These are phyloP conservation scores for Closterium sp. DNA, from an alignment of 139 green algal species.

Conservation along the genomic window DNA sequence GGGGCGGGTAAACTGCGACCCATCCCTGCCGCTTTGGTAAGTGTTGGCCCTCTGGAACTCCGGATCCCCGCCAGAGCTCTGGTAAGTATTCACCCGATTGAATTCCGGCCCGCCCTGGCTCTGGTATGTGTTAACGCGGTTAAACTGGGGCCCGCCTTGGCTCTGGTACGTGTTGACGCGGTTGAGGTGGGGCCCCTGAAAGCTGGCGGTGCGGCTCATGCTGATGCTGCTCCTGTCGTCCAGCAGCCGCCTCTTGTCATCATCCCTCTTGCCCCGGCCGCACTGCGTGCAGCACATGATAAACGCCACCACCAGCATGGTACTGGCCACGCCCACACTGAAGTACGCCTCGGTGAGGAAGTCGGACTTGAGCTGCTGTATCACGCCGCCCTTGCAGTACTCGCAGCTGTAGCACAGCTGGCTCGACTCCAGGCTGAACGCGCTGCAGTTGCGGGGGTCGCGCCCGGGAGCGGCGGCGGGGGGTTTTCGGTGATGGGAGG, in stretches of 20 bases:
- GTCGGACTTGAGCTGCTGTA: slow-evolving; percentile 14
- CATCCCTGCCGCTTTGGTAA: neutral
- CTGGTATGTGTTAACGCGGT: neutral
- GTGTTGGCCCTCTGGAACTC: neutral
- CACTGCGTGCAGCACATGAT: slow-evolving; percentile 36
- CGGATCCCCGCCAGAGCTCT: neutral
- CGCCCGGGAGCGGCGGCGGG: no score
- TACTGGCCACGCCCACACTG: slow-evolving; percentile 1
- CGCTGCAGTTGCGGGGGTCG: slow-evolving; percentile 17
- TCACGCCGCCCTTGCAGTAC: slow-evolving; percentile 37
- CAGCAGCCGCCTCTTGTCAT: neutral
- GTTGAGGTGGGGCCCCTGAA: neutral
- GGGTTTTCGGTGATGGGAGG: no score
- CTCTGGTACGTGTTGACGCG: neutral
- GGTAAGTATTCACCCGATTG: neutral
- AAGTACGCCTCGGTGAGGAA: slow-evolving; percentile 27
- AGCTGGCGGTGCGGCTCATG: neutral
- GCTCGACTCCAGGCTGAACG: slow-evolving; percentile 11
- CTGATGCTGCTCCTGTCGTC: neutral
- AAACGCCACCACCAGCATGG: slow-evolving; percentile 10
- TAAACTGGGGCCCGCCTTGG: neutral
- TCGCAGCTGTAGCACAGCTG: slow-evolving; percentile 40
- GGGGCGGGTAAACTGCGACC: neutral
- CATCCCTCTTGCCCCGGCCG: neutral
- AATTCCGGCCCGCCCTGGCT: neutral